Base-by-base conservation (phyloP, 108 stramenopile genomes). In the Pelagomonas calceolata region DNA sequence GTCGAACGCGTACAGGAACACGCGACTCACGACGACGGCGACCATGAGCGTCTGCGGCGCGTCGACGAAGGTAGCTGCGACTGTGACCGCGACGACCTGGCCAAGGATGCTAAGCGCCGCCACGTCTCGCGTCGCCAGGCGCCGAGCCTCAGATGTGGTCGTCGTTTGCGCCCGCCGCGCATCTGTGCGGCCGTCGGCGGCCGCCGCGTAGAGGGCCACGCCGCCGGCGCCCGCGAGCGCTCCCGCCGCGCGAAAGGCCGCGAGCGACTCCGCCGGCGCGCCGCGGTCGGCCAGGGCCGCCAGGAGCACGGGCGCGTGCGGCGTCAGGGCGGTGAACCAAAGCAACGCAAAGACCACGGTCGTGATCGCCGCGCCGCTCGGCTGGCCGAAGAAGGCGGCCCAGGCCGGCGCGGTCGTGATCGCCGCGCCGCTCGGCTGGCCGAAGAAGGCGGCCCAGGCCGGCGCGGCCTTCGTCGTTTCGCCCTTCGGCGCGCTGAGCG, bases 1-100 rank as follows among this genome's bases (percentile, higher is more conserved):
- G 36, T 79, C 78, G 63, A 76, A 79, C 17, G 75, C 66, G 64
- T 76, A 79, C 0, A 79, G 75, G 15, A 75, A 75, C 31, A 72
- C 75, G n/a, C 78, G 78, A 12, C 75, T 74, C 33, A 72, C 39
- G 51, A 76, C 75, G 34, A 79, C 74, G 32, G 77, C 74, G 33
- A 74, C 73, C n/a, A 16, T 16, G 44, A 45, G 44, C 14, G 14
- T 15, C 14, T 10, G 14, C n/a, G n/a, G n/a, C n/a, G n/a, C n/a
- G n/a, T n/a, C n/a, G n/a, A n/a, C n/a, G 44, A 45, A 45, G 44
- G 44, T 45, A 10, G 44, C 44, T 45, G 44, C 44, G 14, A 15
- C 44, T 16, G 44, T 45, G n/a, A n/a, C n/a, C n/a, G n/a, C n/a
- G n/a, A n/a, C n/a, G n/a, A n/a, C n/a, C n/a, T n/a, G n/a, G n/a